phyloP scores from a whole-genome alignment of 495 filamentous ascomycete genomes.

The Aspergillus panamensis region DNA sequence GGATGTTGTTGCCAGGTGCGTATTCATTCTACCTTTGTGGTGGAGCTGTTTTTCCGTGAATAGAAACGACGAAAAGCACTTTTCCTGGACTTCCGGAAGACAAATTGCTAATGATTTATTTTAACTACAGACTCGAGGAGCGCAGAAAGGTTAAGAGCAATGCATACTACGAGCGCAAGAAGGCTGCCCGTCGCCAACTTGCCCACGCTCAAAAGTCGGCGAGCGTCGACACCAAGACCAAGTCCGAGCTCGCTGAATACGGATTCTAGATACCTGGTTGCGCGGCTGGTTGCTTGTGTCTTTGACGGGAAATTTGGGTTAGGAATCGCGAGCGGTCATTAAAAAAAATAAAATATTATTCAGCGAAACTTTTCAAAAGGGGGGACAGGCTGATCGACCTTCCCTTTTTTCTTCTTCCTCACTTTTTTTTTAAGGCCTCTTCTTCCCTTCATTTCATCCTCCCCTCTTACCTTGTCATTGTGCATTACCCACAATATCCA shows the following conservation, averaged over 20 bases:
- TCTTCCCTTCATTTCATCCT: not conserved
- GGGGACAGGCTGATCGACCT: slow-evolving; percentile 45
- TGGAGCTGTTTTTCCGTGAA: not conserved
- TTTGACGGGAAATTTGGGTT: slow-evolving; percentile 38
- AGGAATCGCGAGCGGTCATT: slow-evolving; percentile 47
- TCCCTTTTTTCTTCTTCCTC: slow-evolving; percentile 23
- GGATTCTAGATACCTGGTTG: slow-evolving; percentile 63
- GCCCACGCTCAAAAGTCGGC: slow-evolving; percentile 88
- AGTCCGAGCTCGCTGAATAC: slow-evolving; percentile 65
- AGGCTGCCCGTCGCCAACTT: slow-evolving; percentile 83
- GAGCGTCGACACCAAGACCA: slow-evolving; percentile 72
- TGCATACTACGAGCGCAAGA: slow-evolving; percentile 99
- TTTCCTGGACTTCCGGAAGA: not conserved
- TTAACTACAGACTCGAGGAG: slow-evolving; percentile 81
- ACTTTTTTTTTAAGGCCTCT: slow-evolving; percentile 3
- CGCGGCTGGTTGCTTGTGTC: slow-evolving; percentile 48
- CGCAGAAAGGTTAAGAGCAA: slow-evolving; percentile 97
- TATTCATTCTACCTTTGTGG: slow-evolving; percentile 23
- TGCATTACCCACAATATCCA: slow-evolving; percentile 26
- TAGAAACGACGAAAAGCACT: too few relatives aligned
- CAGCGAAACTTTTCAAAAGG: slow-evolving; percentile 34
- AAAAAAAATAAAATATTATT: slow-evolving; percentile 19
- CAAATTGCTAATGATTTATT: slow-evolving; percentile 37
- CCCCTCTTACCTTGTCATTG: slow-evolving; percentile 28
- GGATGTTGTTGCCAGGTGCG: slow-evolving; percentile 94